A percentile compares a stretch with the other conserved stretches of the same genome.
phyloP scores from a whole-genome alignment of 2,329 filamentous ascomycete species.

The Alternaria solani region DNA sequence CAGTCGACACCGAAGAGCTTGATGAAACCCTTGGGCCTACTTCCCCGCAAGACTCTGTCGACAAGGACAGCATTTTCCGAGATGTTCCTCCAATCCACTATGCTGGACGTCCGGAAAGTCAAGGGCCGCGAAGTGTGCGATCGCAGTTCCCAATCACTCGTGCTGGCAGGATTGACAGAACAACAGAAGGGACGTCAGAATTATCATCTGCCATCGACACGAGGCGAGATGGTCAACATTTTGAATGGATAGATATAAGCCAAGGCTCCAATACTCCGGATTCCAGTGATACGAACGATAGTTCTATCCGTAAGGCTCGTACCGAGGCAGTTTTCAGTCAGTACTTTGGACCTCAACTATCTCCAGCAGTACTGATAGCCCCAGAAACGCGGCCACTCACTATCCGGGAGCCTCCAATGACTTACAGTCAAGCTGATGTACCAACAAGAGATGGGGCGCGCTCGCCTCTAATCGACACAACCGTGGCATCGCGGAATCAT shows the following conservation, averaged over 20 bases:
- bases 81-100: neutral
- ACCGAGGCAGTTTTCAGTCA: constrained; percentile 2
- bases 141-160: neutral
- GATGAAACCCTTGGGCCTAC: neutral
- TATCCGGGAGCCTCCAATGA: neutral
- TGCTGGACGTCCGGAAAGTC: neutral
- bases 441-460: neutral
- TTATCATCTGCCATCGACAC: neutral
- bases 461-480: neutral
- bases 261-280: neutral
- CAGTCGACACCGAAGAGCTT: neutral
- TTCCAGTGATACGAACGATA: neutral
- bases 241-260: neutral
- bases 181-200: neutral
- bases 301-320: neutral
- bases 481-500: neutral
- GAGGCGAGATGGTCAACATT: neutral
- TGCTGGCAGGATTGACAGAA: neutral
- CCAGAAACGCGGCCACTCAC: neutral
- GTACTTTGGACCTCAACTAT: constrained; percentile 2
- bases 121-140: constrained; percentile 2
- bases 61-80: neutral
- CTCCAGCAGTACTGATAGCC: neutral
- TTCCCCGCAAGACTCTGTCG: neutral
- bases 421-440: neutral